Conservation (phyloP, 2,329 filamentous ascomycete species). For the Penicillium rolfsii region DNA sequence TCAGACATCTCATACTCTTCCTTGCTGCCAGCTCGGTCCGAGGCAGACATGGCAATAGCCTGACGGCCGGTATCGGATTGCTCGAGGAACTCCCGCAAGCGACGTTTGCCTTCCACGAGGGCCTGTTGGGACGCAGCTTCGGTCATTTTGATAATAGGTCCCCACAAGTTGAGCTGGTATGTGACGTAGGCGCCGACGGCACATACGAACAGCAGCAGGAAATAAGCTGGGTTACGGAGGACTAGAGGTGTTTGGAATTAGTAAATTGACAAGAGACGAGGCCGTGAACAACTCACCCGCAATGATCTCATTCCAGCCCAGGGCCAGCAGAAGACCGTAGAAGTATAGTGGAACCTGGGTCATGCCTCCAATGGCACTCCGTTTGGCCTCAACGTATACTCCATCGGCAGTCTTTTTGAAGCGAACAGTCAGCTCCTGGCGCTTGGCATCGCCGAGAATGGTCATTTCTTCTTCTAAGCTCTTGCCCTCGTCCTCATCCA, state of each 20-base stretch:
- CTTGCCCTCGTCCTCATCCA: conserved; percentile 93
- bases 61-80: conserved; percentile 82
- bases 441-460: conserved; percentile 85
- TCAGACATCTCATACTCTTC: conserved; percentile 64
- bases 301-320: conserved; percentile 99
- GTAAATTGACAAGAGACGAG: neutral
- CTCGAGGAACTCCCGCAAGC: conserved; percentile 86
- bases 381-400: conserved; percentile 96
- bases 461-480: conserved; percentile 96
- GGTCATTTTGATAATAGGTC: conserved; percentile 92
- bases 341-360: conserved; percentile 94
- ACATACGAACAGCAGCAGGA: conserved; percentile 80
- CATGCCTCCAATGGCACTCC: conserved; percentile 92
- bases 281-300: conserved; percentile 68
- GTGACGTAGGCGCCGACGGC: conserved; percentile 81
- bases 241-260: conserved; percentile 60
- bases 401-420: conserved; percentile 99
- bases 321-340: conserved; percentile 81
- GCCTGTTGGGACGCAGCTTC: conserved; percentile 87
- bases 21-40: conserved; percentile 36
- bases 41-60: conserved; percentile 73
- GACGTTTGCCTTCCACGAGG: conserved; percentile 87
- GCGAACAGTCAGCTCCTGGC: conserved; percentile 85
- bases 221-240: conserved; percentile 89
- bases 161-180: conserved; percentile 91